Base-by-base conservation (phyloP, 2,329 filamentous ascomycete genomes). In the Trichophyton benhamiae region DNA sequence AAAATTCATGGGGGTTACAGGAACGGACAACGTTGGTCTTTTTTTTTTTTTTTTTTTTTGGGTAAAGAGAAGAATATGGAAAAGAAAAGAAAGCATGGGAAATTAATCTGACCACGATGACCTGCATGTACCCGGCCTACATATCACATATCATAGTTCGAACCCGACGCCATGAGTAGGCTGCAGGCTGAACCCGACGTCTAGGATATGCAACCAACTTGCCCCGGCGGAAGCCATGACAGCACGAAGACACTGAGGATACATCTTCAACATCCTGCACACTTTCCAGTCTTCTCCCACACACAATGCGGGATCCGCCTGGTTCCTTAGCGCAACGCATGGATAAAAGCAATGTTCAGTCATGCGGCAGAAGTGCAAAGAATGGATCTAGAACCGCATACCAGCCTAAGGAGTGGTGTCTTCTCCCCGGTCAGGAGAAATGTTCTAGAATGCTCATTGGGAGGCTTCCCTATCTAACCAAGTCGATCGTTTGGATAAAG, bases 311-410 rank as follows among this genome's bases (percentile, higher is more conserved):
- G 27, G 30, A 36, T 55, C 49, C 49, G 49, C 27, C 49, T 55
- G 49, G 49, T 55, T 33, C 27, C 6, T 36, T 33, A 55, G 49
- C 49, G 30, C 30, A 55, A 33, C 30, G 49, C 49, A 55, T 55
- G 49, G 49, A 36, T 55, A 55, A 55, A 55, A 55, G 49, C 49
- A 55, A 55, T 55, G 49, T 55, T 33, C 49, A 49, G 27, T 36
- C 15, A 55, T 55, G 27, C 49, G 13, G 49, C 27, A 36, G 49
- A 55, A 33, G 27, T 55, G 30, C 7, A 55, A 55, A 55, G 30
- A 55, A 55, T 55, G 27, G 30, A 36, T 55, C 49, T 55, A 20
- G 30, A 55, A 55, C 49, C n/a, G 49, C 49, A 55, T 13, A 25
- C 25, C 8, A 15, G 20, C 27, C 30, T 55, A 30, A 36, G 6